Base-by-base conservation (phyloP, 306 rosid species). In the Dryas drummondii region DNA sequence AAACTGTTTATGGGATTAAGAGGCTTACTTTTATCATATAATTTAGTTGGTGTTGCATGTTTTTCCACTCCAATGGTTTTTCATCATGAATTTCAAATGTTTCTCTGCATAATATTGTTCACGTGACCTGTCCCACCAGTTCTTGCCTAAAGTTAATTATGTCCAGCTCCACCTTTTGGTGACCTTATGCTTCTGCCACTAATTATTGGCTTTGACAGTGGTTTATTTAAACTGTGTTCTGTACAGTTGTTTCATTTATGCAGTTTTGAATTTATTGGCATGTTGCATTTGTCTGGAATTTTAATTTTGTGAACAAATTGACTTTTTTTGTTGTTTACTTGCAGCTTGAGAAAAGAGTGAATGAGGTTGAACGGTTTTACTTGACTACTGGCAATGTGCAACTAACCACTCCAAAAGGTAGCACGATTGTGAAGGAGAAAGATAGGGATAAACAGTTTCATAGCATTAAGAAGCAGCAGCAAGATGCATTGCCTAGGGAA, bases 271-370 rank as follows among this genome's bases (percentile, higher is more conserved):
- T 19, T 52, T 32, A 7, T 59, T 40, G 66, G 59, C 61, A 50
- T 42, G 59, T 70, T 64, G 45, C 73, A 12, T 41, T 56, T 59
- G 57, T 76, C 22, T 26, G 55, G 67, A 61, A 45, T 37, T 66
- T 58, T 32, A 44, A 64, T 73, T 64, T 68, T 76, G 42, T 50
- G 75, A 63, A 64, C 17, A 47, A 1, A 57, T 53, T 66, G 60
- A 50, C 71, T 71, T 19, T 16, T 32, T 79, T 77, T 74, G 3
- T 8, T 66, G 49, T 60, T 59, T 55, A 40, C 15, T 71, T 81
- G 82, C 89, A 94, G 97, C 90, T 94, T 75, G 94, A 91, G 87
- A 85, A 86, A 74, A 86, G 81, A 76, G 89, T 86, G 71, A 82
- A 82, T 15, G 94, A 88, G 80, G 79, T 91, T 53, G 94, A 90